These are phyloP conservation scores for Penicillium pancosmium DNA, from an alignment of 495 filamentous ascomycete species.

Conservation along the genomic window DNA sequence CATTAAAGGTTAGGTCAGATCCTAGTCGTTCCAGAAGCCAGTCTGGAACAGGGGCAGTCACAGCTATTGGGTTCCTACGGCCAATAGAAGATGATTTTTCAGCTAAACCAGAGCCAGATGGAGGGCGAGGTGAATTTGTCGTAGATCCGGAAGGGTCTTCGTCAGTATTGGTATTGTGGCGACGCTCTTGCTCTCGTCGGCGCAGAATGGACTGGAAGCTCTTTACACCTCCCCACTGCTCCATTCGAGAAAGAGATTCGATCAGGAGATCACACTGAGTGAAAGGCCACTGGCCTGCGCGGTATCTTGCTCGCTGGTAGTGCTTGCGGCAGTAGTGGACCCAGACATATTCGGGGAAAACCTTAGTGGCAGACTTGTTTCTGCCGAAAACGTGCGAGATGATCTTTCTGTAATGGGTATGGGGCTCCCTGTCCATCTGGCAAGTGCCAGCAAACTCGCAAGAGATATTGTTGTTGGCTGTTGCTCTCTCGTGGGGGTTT, in stretches of 20 bases:
- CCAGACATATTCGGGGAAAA: slow-evolving; percentile 68
- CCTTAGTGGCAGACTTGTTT: slow-evolving; percentile 75
- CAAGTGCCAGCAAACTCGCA: slow-evolving; percentile 29
- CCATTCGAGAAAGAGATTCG: slow-evolving; percentile 58
- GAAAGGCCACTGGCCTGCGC: slow-evolving; percentile 59
- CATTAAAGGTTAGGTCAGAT: slow-evolving; percentile 29
- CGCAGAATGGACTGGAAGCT: slow-evolving; percentile 35
- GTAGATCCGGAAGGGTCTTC: not conserved
- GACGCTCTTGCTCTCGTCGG: slow-evolving; percentile 23
- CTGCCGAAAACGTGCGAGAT: slow-evolving; percentile 88
- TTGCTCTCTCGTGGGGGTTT: too few species aligned
- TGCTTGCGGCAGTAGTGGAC: slow-evolving; percentile 78
- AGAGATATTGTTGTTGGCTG: not conserved
- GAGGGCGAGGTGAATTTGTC: not conserved
- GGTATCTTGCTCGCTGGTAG: slow-evolving; percentile 77
- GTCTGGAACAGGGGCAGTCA: slow-evolving; percentile 31
- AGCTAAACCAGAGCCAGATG: not conserved
- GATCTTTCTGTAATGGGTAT: slow-evolving; percentile 60
- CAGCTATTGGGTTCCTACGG: slow-evolving; percentile 25
- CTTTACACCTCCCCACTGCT: slow-evolving; percentile 58
- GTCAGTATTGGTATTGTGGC: slow-evolving; percentile 26
- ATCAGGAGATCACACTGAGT: slow-evolving; percentile 62
- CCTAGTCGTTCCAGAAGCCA: slow-evolving; percentile 38
- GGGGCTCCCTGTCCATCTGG: slow-evolving; percentile 18
- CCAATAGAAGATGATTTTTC: slow-evolving; percentile 3